Percentiles rank a stretch among this genome's conserved stretches.
Evolutionary conservation across 768 basidiomycete species (phyloP).

Genomic region (Dioszegia hungarica): DNA sequence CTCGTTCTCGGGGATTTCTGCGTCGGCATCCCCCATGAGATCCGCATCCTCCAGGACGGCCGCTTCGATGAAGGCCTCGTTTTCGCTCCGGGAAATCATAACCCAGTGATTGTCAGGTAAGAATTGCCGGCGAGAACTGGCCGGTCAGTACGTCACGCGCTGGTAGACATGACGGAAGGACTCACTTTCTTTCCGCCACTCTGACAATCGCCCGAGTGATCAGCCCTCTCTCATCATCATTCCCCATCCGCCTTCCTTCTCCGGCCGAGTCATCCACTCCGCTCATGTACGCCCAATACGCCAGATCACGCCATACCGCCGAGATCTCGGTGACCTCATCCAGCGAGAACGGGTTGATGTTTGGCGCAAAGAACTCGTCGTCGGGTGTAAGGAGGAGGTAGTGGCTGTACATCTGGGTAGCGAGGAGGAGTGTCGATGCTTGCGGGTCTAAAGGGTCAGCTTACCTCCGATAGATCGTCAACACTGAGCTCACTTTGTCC

Average conservation of each 20-base stretch:
- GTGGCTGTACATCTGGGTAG: slow-evolving; percentile 76
- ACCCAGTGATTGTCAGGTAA: slow-evolving; percentile 82
- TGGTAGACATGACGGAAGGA: no score
- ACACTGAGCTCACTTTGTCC: slow-evolving; percentile 48
- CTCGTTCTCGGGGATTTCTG: slow-evolving; percentile 8
- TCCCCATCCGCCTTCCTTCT: slow-evolving; percentile 41
- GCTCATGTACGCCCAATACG: slow-evolving; percentile 70
- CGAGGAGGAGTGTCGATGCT: slow-evolving; percentile 67
- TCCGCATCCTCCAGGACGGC: slow-evolving; percentile 47
- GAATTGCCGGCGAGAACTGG: slow-evolving; percentile 77
- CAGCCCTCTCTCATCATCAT: slow-evolving; percentile 69
- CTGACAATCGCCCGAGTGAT: slow-evolving; percentile 72
- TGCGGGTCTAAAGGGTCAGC: slow-evolving; percentile 19
- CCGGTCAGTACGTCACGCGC: no score
- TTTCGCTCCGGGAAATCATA: slow-evolving; percentile 57
- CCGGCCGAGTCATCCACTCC: slow-evolving; percentile 51
- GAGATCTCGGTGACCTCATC: slow-evolving; percentile 76
- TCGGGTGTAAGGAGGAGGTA: slow-evolving; percentile 87
- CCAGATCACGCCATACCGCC: slow-evolving; percentile 73
- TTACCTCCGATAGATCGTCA: not conserved
- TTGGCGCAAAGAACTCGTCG: slow-evolving; percentile 76
- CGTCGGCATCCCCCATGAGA: slow-evolving; percentile 13
- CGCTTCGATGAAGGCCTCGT: slow-evolving; percentile 74
- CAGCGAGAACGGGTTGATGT: slow-evolving; percentile 64
- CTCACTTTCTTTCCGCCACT: slow-evolving; percentile 85